Evolutionary conservation across 2,329 filamentous ascomycete species (phyloP).

Genomic region (Aureobasidium sp.): DNA sequence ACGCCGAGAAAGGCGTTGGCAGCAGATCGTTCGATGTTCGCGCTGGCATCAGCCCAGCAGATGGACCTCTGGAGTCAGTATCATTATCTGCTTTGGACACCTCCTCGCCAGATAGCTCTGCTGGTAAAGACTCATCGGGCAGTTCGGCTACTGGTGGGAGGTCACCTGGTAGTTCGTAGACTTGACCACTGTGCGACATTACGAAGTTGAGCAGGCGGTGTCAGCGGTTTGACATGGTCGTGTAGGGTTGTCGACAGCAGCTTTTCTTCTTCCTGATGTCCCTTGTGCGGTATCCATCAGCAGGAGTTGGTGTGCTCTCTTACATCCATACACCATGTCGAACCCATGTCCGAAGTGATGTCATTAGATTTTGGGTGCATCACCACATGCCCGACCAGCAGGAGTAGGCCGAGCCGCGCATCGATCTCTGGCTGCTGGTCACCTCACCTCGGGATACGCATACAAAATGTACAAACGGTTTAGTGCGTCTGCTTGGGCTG

Average conservation of each 20-base stretch:
- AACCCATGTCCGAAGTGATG: slow-evolving; percentile 8
- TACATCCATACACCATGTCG: not conserved
- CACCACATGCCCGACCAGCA: not conserved
- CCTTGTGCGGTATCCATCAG: not conserved
- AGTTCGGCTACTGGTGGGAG: not conserved
- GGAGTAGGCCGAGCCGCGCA: slow-evolving; percentile 3
- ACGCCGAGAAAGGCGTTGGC: not conserved
- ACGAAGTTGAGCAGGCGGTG: not conserved
- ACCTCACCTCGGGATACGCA: not conserved
- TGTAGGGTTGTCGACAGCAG: not conserved
- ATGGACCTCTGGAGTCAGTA: not conserved
- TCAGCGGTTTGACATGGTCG: not conserved
- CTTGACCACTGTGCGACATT: not conserved
- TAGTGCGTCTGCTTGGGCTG: slow-evolving; percentile 2
- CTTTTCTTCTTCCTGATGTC: not conserved
- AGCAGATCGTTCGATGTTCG: not conserved
- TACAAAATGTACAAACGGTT: not conserved
- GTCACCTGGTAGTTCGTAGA: slow-evolving; percentile 2
- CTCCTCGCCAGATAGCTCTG: not conserved
- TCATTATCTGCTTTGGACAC: not conserved
- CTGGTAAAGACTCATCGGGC: not conserved
- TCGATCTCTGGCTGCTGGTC: not conserved
- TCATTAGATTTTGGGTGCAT: not conserved
- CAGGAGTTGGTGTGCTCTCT: not conserved
- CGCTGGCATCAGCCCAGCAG: not conserved